Evolutionary conservation across 441 rosid species (phyloP).

Genomic region (Euphorbia schlechtendalii): DNA sequence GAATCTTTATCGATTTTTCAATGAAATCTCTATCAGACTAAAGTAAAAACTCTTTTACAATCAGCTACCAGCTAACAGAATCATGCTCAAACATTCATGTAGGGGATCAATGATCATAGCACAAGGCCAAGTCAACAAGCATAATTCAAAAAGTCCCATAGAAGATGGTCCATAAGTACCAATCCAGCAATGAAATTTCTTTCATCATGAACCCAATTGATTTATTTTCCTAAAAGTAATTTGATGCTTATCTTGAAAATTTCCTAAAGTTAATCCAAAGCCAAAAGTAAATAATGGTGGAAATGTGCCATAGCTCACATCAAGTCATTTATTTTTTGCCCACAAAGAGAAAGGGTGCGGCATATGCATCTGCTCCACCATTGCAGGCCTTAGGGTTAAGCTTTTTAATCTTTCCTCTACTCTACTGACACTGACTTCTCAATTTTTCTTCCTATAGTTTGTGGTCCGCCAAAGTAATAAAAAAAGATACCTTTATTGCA

Average conservation of each 20-base stretch:
- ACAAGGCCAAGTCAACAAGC: background rate
- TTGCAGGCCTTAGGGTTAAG: constrained; percentile 14
- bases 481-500: constrained; percentile 1
- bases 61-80: too few species aligned
- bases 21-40: too few species aligned
- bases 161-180: constrained; percentile 7
- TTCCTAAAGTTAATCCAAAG: background rate
- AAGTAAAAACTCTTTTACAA: too few species aligned
- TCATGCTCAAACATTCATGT: constrained; percentile 1
- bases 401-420: constrained; percentile 10
- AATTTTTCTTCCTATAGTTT: constrained; percentile 10
- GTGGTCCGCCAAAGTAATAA: constrained; percentile 25
- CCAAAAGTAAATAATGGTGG: background rate
- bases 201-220: constrained; percentile 8
- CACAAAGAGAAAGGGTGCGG: too few species aligned
- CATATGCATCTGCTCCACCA: constrained; percentile 30
- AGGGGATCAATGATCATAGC: constrained; percentile 4
- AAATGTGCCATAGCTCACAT: constrained; percentile 7
- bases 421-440: constrained; percentile 29
- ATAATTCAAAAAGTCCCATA: constrained; percentile 18
- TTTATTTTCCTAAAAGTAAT: constrained; percentile 8
- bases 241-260: constrained; percentile 2
- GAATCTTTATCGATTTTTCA: too few species aligned
- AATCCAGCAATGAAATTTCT: constrained; percentile 1
- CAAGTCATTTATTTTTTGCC: constrained; percentile 4